These are phyloP conservation scores for Escallonia rubra DNA, from an alignment of 129 eudicot genomes.

Conservation along the genomic window DNA sequence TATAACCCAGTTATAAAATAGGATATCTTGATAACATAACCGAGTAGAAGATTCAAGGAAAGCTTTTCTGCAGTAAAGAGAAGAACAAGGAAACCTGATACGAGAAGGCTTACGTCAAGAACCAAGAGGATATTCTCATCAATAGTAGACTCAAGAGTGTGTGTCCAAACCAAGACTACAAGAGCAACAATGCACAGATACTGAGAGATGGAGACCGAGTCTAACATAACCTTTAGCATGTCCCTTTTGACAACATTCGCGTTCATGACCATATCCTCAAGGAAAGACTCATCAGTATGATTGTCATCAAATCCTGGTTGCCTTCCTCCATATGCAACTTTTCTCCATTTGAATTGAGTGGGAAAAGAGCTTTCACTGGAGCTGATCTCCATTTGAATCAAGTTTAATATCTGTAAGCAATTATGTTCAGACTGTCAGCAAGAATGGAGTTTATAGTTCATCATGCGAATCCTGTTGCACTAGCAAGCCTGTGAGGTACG, in stretches of 20 bases:
- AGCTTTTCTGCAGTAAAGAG: slow-evolving; percentile 63
- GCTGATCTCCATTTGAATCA: slow-evolving; percentile 29
- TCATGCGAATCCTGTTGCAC: no score
- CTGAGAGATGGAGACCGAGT: slow-evolving; percentile 82
- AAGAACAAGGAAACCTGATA: slow-evolving; percentile 59
- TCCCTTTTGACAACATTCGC: slow-evolving; percentile 88
- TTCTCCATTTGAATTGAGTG: slow-evolving; percentile 66
- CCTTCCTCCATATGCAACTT: slow-evolving; percentile 98
- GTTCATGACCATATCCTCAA: slow-evolving; percentile 95
- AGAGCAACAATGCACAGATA: slow-evolving; percentile 86
- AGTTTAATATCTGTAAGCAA: background rate
- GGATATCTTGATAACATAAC: slow-evolving; percentile 59
- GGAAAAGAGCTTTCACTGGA: slow-evolving; percentile 15
- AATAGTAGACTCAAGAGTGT: slow-evolving; percentile 61
- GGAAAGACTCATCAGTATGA: slow-evolving; percentile 82
- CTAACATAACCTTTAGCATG: slow-evolving; percentile 68
- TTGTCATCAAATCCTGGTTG: slow-evolving; percentile 91
- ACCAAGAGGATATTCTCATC: slow-evolving; percentile 48
- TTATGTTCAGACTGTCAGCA: background rate
- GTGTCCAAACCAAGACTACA: slow-evolving; percentile 80
- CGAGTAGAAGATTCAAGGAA: slow-evolving; percentile 48
- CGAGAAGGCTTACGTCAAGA: slow-evolving; percentile 66
- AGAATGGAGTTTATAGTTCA: background rate
- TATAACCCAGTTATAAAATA: slow-evolving; percentile 65
- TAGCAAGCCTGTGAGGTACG: no score